Evolutionary conservation across 805 yeast species (phyloP), one percentile per base, ranked within the genome.

Genomic region (Zygosaccharomyces bisporus): DNA sequence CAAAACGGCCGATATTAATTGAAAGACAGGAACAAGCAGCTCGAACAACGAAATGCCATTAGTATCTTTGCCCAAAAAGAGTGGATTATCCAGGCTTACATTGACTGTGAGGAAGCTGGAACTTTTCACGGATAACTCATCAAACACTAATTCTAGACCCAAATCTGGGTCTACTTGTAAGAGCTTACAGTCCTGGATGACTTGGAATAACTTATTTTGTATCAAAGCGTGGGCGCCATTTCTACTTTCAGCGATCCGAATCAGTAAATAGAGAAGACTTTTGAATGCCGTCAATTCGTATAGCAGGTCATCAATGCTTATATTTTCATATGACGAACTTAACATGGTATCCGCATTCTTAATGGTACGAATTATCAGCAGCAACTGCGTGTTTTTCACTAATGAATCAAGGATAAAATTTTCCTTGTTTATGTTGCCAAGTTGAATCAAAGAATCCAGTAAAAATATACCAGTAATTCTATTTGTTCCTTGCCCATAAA

Each of bases 281-380:
- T 83, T 85, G 67, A 83, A 84, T 1, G 86, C 82, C 0, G 93
- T 84, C 20, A 86, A 63, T 55, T 88, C 96, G 60, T 83, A 83
- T 1, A 86, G 61, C 19, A 84, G 64, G 3, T 77, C 66, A 46
- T 80, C 80, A 39, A 79, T 54, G 12, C 77, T 70, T 7, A 76
- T 63, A 21, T 66, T 62, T 38, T 63, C 68, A 9, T 52, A 57
- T n/a, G 62, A 53, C 0, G 68, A 54, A 16, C 51, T 71, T 27
- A 86, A 60, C 42, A 82, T 68, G 30, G 79, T 84, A 59, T 87
- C 95, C 1, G 84, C 76, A 45, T 86, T 69, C 55, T 80, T 78
- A 36, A 89, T 67, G 0, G 87, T 78, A 51, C 83, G 75, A 4
- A 86, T 79, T 19, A 91, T 69, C 17, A 84, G 63, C 14, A 79